Conservation (phyloP, 1,284 basidiomycete species). For the Psilocybe mexicana region DNA sequence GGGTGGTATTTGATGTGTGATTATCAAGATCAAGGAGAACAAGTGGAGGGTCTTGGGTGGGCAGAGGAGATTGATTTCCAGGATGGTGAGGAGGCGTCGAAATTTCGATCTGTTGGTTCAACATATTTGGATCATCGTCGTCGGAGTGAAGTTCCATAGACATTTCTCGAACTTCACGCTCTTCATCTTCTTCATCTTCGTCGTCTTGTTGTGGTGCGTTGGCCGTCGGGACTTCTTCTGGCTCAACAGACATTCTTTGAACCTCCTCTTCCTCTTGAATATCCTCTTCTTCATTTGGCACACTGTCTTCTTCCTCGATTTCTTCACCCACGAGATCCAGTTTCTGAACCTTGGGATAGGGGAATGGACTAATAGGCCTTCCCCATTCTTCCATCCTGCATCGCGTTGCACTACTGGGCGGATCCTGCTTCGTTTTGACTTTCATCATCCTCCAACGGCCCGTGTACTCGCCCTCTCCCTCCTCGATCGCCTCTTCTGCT, state of each 20-base stretch:
- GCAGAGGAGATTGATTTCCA: neutral
- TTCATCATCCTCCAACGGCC: constrained; percentile 55
- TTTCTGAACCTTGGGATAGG: constrained; percentile 44
- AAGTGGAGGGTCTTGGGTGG: constrained; percentile 3
- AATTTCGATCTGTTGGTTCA: constrained; percentile 7
- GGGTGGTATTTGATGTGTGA: neutral
- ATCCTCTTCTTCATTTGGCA: constrained; percentile 16
- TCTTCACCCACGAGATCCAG: constrained; percentile 19
- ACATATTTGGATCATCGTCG: constrained; percentile 10
- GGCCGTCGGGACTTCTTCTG: constrained; percentile 29
- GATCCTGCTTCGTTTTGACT: constrained; percentile 66
- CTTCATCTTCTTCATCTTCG: constrained; percentile 32
- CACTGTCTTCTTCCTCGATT: constrained; percentile 17
- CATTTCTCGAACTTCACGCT: constrained; percentile 39
- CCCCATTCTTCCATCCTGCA: constrained; percentile 62
- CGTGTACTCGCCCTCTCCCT: constrained; percentile 60
- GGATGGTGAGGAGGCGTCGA: neutral
- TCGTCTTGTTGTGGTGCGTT: constrained; percentile 18
- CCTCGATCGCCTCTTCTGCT: constrained; percentile 16
- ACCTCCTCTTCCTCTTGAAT: constrained; percentile 19
- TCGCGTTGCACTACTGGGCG: constrained; percentile 57
- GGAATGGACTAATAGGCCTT: constrained; percentile 66
- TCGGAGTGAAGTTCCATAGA: constrained; percentile 31
- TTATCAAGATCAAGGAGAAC: neutral
- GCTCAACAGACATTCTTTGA: constrained; percentile 15